Percentiles rank a stretch among this genome's conserved stretches.
Conservation (phyloP, 2,329 filamentous ascomycete genomes). For the Westerdykella sp. region DNA sequence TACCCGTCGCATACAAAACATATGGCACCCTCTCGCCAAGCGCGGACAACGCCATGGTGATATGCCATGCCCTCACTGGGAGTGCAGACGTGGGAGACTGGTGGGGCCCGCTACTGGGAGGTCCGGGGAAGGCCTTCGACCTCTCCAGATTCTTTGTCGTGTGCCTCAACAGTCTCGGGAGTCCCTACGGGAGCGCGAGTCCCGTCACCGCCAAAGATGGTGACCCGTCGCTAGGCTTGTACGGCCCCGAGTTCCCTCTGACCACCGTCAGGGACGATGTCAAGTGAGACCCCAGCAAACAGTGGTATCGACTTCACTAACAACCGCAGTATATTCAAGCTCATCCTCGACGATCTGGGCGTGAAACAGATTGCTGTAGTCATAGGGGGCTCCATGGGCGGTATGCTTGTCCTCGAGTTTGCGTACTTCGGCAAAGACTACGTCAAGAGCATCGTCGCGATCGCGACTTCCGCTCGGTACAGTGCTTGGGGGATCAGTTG, state of each 20-base stretch:
- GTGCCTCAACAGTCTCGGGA: constrained; percentile 79
- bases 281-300: constrained; percentile 53
- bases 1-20: constrained; percentile 59
- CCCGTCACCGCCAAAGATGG: constrained; percentile 85
- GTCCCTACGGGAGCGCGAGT: constrained; percentile 80
- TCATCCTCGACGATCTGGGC: constrained; percentile 73
- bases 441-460: constrained; percentile 72
- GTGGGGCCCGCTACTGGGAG: constrained; percentile 79
- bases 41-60: constrained; percentile 58
- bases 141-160: constrained; percentile 77
- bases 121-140: constrained; percentile 73
- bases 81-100: constrained; percentile 80
- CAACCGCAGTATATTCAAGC: constrained; percentile 60
- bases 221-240: constrained; percentile 64
- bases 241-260: constrained; percentile 92
- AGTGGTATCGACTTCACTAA: constrained; percentile 6
- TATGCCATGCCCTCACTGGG: constrained; percentile 79
- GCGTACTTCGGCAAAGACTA: constrained; percentile 86
- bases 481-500: constrained; percentile 89
- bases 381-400: constrained; percentile 77
- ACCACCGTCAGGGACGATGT: constrained; percentile 96
- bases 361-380: constrained; percentile 72
- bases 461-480: constrained; percentile 77
- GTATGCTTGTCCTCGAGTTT: constrained; percentile 88
- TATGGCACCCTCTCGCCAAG: constrained; percentile 52